Evolutionary conservation across 805 yeast genomes (phyloP).

Genomic region (Yarrowia bubula): DNA sequence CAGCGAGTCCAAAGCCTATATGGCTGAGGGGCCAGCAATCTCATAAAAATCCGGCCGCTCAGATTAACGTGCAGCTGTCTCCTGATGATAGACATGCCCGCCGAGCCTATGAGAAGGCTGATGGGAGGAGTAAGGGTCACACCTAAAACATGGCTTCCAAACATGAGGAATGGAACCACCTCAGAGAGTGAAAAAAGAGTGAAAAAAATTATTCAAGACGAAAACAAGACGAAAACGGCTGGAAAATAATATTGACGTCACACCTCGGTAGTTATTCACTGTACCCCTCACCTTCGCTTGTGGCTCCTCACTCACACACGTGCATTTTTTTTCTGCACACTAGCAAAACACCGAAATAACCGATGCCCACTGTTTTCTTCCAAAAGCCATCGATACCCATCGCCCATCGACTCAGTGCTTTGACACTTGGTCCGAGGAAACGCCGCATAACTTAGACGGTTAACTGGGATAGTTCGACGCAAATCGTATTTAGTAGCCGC

Average conservation of each 20-base stretch:
- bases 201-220: background rate
- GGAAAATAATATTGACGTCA: background rate
- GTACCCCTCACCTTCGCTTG: constrained; percentile 9
- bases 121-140: background rate
- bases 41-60: background rate
- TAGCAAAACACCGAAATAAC: background rate
- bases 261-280: background rate
- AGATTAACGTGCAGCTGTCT: constrained; percentile 21
- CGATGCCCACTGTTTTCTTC: background rate
- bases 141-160: constrained; percentile 4
- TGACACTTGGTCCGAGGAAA: background rate
- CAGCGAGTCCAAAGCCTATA: background rate
- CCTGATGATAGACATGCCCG: constrained; percentile 17
- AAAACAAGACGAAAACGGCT: background rate
- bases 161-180: background rate
- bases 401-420: constrained; percentile 6
- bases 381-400: constrained; percentile 18
- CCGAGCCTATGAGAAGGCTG: constrained; percentile 1
- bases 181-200: background rate
- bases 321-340: background rate
- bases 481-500: background rate
- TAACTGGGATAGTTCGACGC: background rate
- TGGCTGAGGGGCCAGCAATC: background rate
- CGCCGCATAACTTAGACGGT: background rate
- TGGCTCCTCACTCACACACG: background rate